phyloP scores from a whole-genome alignment of 805 yeast genomes.

The Kluyveromyces siamensis region DNA sequence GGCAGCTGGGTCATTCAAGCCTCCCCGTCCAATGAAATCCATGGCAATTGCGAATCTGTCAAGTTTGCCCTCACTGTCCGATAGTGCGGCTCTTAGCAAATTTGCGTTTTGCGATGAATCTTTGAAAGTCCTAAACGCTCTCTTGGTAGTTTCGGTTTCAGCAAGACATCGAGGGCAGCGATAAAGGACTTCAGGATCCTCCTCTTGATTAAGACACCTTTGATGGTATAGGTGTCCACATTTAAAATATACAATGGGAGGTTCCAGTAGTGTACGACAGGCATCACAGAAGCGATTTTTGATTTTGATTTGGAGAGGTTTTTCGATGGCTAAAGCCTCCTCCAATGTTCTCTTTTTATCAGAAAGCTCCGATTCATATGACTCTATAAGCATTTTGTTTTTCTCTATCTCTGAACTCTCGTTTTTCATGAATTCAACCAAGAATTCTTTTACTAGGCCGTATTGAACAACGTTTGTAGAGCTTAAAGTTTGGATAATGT shows the following conservation, averaged over 20 bases:
- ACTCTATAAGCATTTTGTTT: constrained; percentile 54
- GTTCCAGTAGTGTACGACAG: constrained; percentile 57
- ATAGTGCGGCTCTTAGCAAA: constrained; percentile 49
- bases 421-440: constrained; percentile 49
- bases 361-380: constrained; percentile 59
- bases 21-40: constrained; percentile 85
- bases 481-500: constrained; percentile 62
- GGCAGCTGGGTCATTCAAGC: constrained; percentile 42
- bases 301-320: constrained; percentile 35
- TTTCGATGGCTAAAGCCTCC: constrained; percentile 31
- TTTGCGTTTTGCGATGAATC: constrained; percentile 55
- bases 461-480: constrained; percentile 54
- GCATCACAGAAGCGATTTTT: constrained; percentile 57
- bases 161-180: constrained; percentile 71
- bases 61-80: constrained; percentile 34
- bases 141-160: constrained; percentile 58
- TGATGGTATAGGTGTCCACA: constrained; percentile 86
- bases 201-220: constrained; percentile 55
- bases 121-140: constrained; percentile 50
- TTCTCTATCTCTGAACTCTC: constrained; percentile 60
- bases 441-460: constrained; percentile 62
- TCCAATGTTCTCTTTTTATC: constrained; percentile 46
- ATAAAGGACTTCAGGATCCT: constrained; percentile 16
- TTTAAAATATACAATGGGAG: constrained; percentile 75
- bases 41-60: constrained; percentile 68